Conservation (phyloP, 2,329 filamentous ascomycete genomes). For the Aciculosporium take region DNA sequence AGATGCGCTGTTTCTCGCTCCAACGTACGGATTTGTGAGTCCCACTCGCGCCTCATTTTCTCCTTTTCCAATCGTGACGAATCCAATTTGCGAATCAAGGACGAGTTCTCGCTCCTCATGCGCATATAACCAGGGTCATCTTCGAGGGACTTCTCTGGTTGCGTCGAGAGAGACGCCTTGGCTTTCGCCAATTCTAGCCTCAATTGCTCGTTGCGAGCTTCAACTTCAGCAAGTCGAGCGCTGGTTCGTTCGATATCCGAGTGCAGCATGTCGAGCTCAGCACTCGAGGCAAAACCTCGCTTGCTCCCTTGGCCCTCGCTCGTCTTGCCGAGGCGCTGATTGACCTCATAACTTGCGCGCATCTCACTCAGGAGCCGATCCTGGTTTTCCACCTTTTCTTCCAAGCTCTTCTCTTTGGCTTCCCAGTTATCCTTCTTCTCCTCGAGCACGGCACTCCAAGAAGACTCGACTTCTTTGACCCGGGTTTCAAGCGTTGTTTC, state of each 20-base stretch:
- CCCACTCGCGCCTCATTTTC: slow-evolving; percentile 59
- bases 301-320: slow-evolving; percentile 46
- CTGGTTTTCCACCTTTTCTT: slow-evolving; percentile 90
- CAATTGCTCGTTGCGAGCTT: slow-evolving; percentile 87
- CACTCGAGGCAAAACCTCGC: slow-evolving; percentile 58
- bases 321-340: slow-evolving; percentile 67
- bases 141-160: slow-evolving; percentile 52
- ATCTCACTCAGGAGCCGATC: slow-evolving; percentile 85
- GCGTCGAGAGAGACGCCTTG: slow-evolving; percentile 51
- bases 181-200: slow-evolving; percentile 81
- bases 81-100: slow-evolving; percentile 77
- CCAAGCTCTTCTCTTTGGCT: slow-evolving; percentile 76
- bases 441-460: slow-evolving; percentile 77
- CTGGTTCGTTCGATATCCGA: slow-evolving; percentile 86
- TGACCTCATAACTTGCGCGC: slow-evolving; percentile 94
- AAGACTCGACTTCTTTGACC: slow-evolving; percentile 78
- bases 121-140: slow-evolving; percentile 84
- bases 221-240: slow-evolving; percentile 72
- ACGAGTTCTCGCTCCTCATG: slow-evolving; percentile 84
- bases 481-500: slow-evolving; percentile 65
- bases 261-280: slow-evolving; percentile 85
- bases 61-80: slow-evolving; percentile 73
- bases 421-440: slow-evolving; percentile 97
- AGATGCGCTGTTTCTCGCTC: slow-evolving; percentile 66
- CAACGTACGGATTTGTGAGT: slow-evolving; percentile 59